Evolutionary conservation across 345 rosid genomes (phyloP), one percentile per base, ranked within the genome.

Genomic region (Citrus reticulata): DNA sequence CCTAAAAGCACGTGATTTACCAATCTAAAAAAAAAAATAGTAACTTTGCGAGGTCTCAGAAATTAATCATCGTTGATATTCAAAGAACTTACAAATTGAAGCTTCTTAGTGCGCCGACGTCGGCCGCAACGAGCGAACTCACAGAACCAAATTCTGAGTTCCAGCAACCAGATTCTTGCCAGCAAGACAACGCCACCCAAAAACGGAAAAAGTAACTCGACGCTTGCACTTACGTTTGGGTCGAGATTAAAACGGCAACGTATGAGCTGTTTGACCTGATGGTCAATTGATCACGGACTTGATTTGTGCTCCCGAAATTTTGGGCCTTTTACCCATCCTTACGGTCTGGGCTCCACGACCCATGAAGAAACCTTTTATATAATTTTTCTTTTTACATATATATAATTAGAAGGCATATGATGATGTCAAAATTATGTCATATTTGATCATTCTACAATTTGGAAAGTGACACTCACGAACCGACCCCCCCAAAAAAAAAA

Each of bases 381-480:
- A 46, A 42, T 10, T 46, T 46, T 13, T 13, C 51, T 46, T 46
- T 11, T 11, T 46, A 46, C 17, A 11, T 46, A 13, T 42, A 11
- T 11, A 42, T 42, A 42, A 42, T 13, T 46, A 46, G 17, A 0
- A 3, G 17, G 51, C 10, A 72, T 11, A 34, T 4, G 19, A 13
- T 73, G 76, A 34, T 59, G 66, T 19, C 13, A n/a, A 59, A 13
- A 58, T 51, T 60, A 73, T 6, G 54, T 35, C 30, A 73, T 30
- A 35, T 13, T 9, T 14, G 9, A 46, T 46, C 5, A 24, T 58
- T 58, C n/a, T 17, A 17, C 16, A 25, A 17, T 9, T 10, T 64
- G 49, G 78, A 75, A 64, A 75, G 20, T 63, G 62, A 63, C 60
- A 49, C 30, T 16, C 22, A 30, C 71, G 70, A 49, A 20, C 78